Percentiles rank a stretch among this genome's conserved stretches.
These are phyloP conservation scores for Microsporum audouinii DNA, from an alignment of 2,329 filamentous ascomycete species.

Conservation along the genomic window DNA sequence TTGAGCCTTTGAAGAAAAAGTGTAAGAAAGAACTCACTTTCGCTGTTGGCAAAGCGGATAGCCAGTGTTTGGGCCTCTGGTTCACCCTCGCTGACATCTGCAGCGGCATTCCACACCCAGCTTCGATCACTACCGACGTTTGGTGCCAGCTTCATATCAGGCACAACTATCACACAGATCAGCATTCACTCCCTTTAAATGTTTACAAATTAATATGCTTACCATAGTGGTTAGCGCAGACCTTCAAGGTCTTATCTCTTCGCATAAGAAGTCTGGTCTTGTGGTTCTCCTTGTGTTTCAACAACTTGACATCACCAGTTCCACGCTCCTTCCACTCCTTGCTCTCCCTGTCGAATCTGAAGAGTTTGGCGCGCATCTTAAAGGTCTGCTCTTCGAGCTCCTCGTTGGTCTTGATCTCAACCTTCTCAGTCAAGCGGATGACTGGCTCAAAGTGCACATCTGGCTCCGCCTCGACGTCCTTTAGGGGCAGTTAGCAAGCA, in stretches of 20 bases:
- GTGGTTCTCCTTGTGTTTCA: constrained; percentile 98
- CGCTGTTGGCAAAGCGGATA: constrained; percentile 93
- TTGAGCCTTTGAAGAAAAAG: not conserved
- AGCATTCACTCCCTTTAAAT: not conserved
- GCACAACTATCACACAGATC: constrained; percentile 54
- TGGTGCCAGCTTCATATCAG: constrained; percentile 96
- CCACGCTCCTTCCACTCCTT: constrained; percentile 99
- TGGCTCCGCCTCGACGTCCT: constrained; percentile 72
- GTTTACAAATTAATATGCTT: constrained; percentile 31
- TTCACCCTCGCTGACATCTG: constrained; percentile 96
- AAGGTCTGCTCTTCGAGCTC: constrained; percentile 94
- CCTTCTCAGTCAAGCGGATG: constrained; percentile 88
- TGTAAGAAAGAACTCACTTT: constrained; percentile 57
- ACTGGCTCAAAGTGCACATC: constrained; percentile 97
- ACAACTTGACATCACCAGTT: constrained; percentile 85
- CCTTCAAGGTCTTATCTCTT: constrained; percentile 98
- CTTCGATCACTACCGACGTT: constrained; percentile 96
- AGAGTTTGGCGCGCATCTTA: constrained; percentile 99
- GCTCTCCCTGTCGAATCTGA: constrained; percentile 87
- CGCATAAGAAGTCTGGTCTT: constrained; percentile 98
- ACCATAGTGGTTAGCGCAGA: constrained; percentile 99
- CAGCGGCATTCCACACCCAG: constrained; percentile 98
- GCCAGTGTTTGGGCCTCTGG: constrained; percentile 91
- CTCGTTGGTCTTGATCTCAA: constrained; percentile 96
- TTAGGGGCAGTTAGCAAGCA: constrained; percentile 4